Percentiles rank a stretch among this genome's conserved stretches.
Conservation (phyloP, 805 yeast species). For the Schwanniomyces vanrijiae region DNA sequence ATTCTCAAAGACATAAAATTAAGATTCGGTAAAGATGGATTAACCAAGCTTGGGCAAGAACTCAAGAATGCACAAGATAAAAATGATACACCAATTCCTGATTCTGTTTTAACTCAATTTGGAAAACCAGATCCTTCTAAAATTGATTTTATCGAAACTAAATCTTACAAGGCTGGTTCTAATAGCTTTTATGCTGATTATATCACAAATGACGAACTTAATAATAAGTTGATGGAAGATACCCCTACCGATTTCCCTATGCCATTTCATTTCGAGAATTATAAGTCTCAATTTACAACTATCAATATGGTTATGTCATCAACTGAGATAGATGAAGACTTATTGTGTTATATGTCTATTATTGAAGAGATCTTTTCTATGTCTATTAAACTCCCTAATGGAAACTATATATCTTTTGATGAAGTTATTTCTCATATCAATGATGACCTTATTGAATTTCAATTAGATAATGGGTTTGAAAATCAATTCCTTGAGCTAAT, state of each 20-base stretch:
- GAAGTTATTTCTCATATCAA: conserved; percentile 73
- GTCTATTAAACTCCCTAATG: conserved; percentile 67
- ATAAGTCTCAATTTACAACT: conserved; percentile 75
- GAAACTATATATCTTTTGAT: conserved; percentile 62
- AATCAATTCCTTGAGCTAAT: conserved; percentile 67
- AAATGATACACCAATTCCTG: conserved; percentile 80
- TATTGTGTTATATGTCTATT: conserved; percentile 63
- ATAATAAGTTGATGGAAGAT: conserved; percentile 17
- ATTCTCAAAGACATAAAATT: conserved; percentile 49
- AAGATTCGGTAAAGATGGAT: conserved; percentile 60
- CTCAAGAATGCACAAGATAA: conserved; percentile 61
- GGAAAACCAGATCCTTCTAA: conserved; percentile 72
- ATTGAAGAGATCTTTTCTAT: conserved; percentile 68
- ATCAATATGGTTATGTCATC: conserved; percentile 63
- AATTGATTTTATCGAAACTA: conserved; percentile 70
- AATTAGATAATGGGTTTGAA: conserved; percentile 56
- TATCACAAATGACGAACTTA: conserved; percentile 23
- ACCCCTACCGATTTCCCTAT: conserved; percentile 57
- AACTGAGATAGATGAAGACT: conserved; percentile 45
- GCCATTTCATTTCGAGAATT: conserved; percentile 75
- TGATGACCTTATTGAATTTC: conserved; percentile 66
- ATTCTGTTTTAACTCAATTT: conserved; percentile 58
- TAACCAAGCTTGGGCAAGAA: conserved; percentile 47
- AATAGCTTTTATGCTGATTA: conserved; percentile 37
- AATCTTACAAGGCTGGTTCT: conserved; percentile 60